These are phyloP conservation scores for Mollisiaceae sp. DNA, from an alignment of 2,329 filamentous ascomycete genomes.

Conservation along the genomic window DNA sequence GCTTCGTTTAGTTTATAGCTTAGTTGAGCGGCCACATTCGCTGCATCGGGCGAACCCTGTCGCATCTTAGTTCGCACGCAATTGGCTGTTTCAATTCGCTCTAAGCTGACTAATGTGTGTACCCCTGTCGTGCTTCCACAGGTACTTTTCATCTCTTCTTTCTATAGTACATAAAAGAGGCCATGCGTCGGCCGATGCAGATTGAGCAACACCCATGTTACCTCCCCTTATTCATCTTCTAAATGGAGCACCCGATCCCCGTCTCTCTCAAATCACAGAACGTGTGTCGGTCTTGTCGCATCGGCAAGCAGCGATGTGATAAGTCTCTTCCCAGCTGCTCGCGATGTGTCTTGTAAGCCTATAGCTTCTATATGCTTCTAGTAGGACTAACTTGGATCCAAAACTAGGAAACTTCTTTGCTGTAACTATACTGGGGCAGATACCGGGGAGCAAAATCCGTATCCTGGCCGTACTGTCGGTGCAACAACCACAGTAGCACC, in stretches of 20 bases:
- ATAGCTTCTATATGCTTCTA: not conserved
- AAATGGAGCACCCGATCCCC: not conserved
- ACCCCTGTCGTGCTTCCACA: not conserved
- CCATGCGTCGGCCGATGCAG: slow-evolving; percentile 11
- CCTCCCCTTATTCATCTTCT: not conserved
- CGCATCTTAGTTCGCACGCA: too few relatives aligned
- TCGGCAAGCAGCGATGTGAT: slow-evolving; percentile 10
- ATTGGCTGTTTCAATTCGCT: too few relatives aligned
- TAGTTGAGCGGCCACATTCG: not conserved
- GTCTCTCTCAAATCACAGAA: slow-evolving; percentile 3
- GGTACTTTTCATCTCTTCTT: not conserved
- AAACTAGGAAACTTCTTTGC: slow-evolving; percentile 5
- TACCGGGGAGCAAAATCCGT: too few relatives aligned
- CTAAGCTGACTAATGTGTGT: not conserved
- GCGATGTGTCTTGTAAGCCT: slow-evolving; percentile 10
- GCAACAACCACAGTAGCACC: slow-evolving; percentile 2
- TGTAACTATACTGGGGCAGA: too few relatives aligned
- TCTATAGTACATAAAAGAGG: not conserved
- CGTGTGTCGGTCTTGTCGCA: slow-evolving; percentile 8
- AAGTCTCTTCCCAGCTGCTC: slow-evolving; percentile 12
- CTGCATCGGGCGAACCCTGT: slow-evolving; percentile 13
- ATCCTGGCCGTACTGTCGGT: too few relatives aligned
- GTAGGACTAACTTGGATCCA: not conserved
- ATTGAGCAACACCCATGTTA: too few relatives aligned
- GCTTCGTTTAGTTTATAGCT: too few relatives aligned